Evolutionary conservation across 2,329 filamentous ascomycete species (phyloP).

Genomic region (Pochonia chlamydosporia): DNA sequence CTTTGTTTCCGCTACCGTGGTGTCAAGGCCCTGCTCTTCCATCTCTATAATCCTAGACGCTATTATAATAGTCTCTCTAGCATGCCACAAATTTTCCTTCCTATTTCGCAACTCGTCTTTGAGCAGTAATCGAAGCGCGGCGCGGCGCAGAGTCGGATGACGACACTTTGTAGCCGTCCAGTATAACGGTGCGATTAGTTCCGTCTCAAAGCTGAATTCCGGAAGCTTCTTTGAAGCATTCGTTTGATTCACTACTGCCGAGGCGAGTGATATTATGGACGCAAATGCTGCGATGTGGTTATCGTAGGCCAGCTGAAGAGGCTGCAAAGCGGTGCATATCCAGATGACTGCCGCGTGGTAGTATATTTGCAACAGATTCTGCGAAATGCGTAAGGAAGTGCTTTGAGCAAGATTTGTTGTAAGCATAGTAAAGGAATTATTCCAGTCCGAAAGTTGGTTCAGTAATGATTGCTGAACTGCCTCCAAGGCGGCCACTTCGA

Average conservation of each 20-base stretch:
- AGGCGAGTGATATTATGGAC: slow-evolving; percentile 17
- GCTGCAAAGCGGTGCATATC: slow-evolving; percentile 23
- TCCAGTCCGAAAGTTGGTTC: too few species aligned
- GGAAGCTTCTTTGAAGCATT: neutral
- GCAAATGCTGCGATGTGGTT: slow-evolving; percentile 23
- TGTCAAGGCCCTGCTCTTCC: neutral
- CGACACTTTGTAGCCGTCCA: too few species aligned
- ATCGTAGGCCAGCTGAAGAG: slow-evolving; percentile 29
- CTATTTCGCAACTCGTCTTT: neutral
- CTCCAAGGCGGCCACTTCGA: too few species aligned
- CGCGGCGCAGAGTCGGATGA: neutral
- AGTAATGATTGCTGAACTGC: too few species aligned
- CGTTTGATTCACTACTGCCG: neutral
- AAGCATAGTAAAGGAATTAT: too few species aligned
- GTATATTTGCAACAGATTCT: slow-evolving; percentile 30
- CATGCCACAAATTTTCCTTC: neutral
- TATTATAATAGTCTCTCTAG: neutral
- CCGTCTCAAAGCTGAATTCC: too few species aligned
- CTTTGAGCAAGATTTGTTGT: too few species aligned
- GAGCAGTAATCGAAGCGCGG: neutral
- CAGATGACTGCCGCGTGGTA: slow-evolving; percentile 28
- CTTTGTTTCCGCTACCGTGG: neutral
- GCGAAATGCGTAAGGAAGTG: slow-evolving; percentile 11
- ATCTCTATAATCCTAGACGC: neutral
- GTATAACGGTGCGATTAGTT: too few species aligned